phyloP scores from a whole-genome alignment of 225 moss, liverwort and hornwort genomes.

The Pseudisothecium myosuroides region DNA sequence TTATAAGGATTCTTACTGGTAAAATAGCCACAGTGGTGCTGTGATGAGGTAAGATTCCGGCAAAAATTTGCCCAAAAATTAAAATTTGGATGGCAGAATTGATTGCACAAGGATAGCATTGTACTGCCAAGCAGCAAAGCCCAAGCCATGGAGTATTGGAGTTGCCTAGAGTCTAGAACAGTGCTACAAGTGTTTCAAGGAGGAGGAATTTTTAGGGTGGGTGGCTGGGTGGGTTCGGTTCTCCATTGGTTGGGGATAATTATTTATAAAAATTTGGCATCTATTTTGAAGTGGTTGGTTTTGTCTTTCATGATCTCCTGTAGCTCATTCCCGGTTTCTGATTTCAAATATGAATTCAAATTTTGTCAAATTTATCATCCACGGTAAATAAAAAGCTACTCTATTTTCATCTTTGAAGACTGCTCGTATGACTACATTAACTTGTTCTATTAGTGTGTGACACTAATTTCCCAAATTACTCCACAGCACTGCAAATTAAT shows the following conservation, averaged over 20 bases:
- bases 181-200: not conserved
- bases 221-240: not conserved
- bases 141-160: not conserved
- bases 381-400: not conserved
- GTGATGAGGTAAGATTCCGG: not conserved
- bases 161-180: not conserved
- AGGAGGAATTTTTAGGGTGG: not conserved
- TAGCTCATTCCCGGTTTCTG: not conserved
- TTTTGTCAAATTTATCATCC: not conserved
- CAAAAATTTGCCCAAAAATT: not conserved
- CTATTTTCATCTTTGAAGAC: not conserved
- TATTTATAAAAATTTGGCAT: not conserved
- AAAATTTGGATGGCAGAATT: not conserved
- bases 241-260: not conserved
- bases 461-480: not conserved
- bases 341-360: not conserved
- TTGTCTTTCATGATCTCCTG: not conserved
- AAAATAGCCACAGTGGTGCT: not conserved
- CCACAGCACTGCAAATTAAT: not conserved
- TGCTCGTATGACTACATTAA: not conserved
- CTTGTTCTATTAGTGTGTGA: not conserved
- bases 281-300: not conserved
- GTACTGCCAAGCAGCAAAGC: not conserved
- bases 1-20: not conserved
- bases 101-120: not conserved